A percentile compares a stretch with the other conserved stretches of the same genome.
These are phyloP conservation scores for Sporothrix inflata DNA, from an alignment of 2,329 filamentous ascomycete genomes.

Conservation along the genomic window DNA sequence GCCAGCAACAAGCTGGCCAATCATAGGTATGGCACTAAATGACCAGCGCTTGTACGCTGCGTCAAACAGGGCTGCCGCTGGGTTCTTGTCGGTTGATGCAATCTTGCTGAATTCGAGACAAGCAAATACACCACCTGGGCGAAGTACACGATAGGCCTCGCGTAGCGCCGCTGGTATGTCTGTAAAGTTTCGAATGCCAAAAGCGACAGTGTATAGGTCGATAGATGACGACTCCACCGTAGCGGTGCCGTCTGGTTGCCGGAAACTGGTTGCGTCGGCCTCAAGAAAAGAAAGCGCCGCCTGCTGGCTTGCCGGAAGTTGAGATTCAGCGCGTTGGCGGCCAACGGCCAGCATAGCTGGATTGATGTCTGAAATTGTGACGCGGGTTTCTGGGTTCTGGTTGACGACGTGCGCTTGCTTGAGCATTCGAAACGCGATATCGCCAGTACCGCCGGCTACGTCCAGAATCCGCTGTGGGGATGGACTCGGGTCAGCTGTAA, in stretches of 20 bases:
- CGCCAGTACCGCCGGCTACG: slow-evolving; percentile 93
- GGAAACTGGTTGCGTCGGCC: slow-evolving; percentile 82
- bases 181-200: slow-evolving; percentile 96
- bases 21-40: slow-evolving; percentile 89
- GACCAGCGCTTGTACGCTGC: slow-evolving; percentile 93
- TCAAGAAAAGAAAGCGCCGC: slow-evolving; percentile 74
- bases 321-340: slow-evolving; percentile 69
- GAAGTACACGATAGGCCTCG: slow-evolving; percentile 86
- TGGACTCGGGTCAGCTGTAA: slow-evolving; percentile 49
- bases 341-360: slow-evolving; percentile 91
- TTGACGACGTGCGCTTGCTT: slow-evolving; percentile 83
- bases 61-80: slow-evolving; percentile 76
- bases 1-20: slow-evolving; percentile 91
- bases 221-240: slow-evolving; percentile 70
- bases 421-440: slow-evolving; percentile 96
- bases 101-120: slow-evolving; percentile 92
- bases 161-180: slow-evolving; percentile 81
- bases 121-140: slow-evolving; percentile 93
- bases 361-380: slow-evolving; percentile 97
- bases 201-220: slow-evolving; percentile 96
- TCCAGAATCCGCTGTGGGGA: slow-evolving; percentile 78
- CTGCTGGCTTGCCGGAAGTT: slow-evolving; percentile 59
- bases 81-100: slow-evolving; percentile 47
- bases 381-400: slow-evolving; percentile 75
- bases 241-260: slow-evolving; percentile 41